Evolutionary conservation across 1,139 yeast species (phyloP), one percentile per base, ranked within the genome.

Genomic region (Diutina pseudorugosa): DNA sequence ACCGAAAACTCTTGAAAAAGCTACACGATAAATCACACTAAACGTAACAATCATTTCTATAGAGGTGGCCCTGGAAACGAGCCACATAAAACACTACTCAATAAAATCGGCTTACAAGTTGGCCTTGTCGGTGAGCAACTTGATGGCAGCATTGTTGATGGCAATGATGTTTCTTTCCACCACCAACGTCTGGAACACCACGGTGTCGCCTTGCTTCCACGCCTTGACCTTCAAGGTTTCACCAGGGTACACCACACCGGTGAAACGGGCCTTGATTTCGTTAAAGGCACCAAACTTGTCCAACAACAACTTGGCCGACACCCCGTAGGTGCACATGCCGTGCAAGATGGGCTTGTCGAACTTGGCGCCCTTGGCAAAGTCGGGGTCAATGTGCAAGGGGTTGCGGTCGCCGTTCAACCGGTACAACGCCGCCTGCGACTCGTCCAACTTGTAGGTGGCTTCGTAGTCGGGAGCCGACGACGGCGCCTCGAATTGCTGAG

Each of bases 221-320:
- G 95, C 95, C 55, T 72, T 72, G 45, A 93, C 82, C 63, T 77
- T 78, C 66, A 93, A 76, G 36, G 89, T 85, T 71, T 93, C 98
- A 61, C 98, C 98, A n/a, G 98, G 98, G 80, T 80, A 90, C 47
- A 93, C 98, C 63, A 87, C 83, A 62, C 93, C 93, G 40, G 95
- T 80, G 67, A 93, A 93, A 66, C 98, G 82, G 41, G 82, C 95
- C 75, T 93, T 93, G 67, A 90, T 79, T 73, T 90, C 96, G 64
- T 78, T 79, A 69, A 85, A 87, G 50, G 79, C 75, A 55, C 98
- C 98, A 69, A 71, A 93, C 63, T 85, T 77, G 62, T 90, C 96
- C 62, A 77, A 76, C 61, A 93, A 75, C 16, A 80, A 79, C 69
- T 90, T 88, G 45, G 85, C 86, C 52, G 88, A 72, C 59, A 90